These are phyloP conservation scores for Gossypium rotundifolium DNA, from an alignment of 345 rosid species.

Conservation along the genomic window DNA sequence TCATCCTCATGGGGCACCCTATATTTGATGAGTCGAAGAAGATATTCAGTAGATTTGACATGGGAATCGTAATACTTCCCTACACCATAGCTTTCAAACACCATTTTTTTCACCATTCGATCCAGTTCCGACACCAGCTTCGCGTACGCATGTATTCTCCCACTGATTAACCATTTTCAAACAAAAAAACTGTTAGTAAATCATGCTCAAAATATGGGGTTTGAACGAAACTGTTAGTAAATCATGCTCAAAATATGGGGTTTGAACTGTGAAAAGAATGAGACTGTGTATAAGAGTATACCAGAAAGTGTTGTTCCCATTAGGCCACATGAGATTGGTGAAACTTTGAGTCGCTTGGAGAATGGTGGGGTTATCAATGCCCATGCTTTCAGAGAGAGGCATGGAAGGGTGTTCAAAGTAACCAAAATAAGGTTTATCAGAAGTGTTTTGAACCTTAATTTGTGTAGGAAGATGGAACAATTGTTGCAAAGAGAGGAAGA, in stretches of 20 bases:
- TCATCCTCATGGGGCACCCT: slow-evolving; percentile 28
- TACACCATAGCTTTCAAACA: slow-evolving; percentile 48
- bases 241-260: not conserved
- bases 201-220: not conserved
- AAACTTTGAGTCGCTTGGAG: slow-evolving; percentile 27
- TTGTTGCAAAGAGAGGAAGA: slow-evolving; percentile 26
- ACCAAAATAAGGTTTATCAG: slow-evolving; percentile 40
- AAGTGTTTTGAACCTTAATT: slow-evolving; percentile 30
- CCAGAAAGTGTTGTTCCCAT: slow-evolving; percentile 45
- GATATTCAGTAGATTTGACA: slow-evolving; percentile 25
- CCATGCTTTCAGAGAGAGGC: slow-evolving; percentile 47
- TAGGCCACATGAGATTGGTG: slow-evolving; percentile 46
- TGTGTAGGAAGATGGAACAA: slow-evolving; percentile 44
- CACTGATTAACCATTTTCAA: not conserved
- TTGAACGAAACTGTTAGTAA: not conserved
- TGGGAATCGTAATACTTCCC: slow-evolving; percentile 30
- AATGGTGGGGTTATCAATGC: slow-evolving; percentile 33
- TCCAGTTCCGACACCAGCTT: slow-evolving; percentile 38
- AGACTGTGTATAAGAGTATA: slow-evolving; percentile 2
- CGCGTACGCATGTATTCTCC: slow-evolving; percentile 10
- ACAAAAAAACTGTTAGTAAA: not conserved
- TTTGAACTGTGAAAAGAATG: too few relatives aligned
- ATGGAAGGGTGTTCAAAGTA: slow-evolving; percentile 28
- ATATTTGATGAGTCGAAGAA: slow-evolving; percentile 45
- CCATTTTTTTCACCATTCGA: slow-evolving; percentile 36